phyloP scores from a whole-genome alignment of 352 stramenopile genomes.

The Salisapilia sapeloensis region DNA sequence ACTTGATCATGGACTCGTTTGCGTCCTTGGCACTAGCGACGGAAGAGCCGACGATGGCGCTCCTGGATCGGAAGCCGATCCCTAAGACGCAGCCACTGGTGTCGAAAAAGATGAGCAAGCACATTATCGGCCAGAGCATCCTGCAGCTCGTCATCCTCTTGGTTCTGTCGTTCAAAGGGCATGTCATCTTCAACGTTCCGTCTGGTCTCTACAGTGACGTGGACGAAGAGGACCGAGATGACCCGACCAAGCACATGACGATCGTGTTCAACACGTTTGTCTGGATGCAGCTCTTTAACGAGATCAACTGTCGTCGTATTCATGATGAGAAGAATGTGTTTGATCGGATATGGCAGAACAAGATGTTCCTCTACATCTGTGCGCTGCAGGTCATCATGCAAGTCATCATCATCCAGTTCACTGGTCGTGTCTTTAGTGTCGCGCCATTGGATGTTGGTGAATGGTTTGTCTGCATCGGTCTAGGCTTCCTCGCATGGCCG shows the following conservation, averaged over 20 bases:
- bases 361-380: conserved; percentile 85
- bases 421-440: conserved; percentile 54
- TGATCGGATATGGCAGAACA: conserved; percentile 78
- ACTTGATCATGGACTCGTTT: conserved; percentile 96
- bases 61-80: conserved; percentile 87
- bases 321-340: conserved; percentile 94
- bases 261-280: conserved; percentile 97
- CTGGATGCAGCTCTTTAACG: conserved; percentile 87
- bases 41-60: conserved; percentile 70
- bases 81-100: conserved; percentile 80
- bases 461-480: conserved; percentile 38
- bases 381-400: conserved; percentile 82
- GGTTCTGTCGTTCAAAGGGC: conserved; percentile 56
- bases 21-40: conserved; percentile 89
- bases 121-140: conserved; percentile 85
- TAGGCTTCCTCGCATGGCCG: conserved; percentile 27
- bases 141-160: conserved; percentile 84
- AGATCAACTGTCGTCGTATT: conserved; percentile 65
- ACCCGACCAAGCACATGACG: conserved; percentile 84
- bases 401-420: conserved; percentile 90
- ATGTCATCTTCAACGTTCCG: conserved; percentile 29
- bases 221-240: conserved; percentile 22
- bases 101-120: conserved; percentile 86
- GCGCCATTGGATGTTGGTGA: conserved; percentile 15
- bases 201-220: conserved; percentile 18